Conservation (phyloP, 768 basidiomycete genomes). For the Trichaptum fuscoviolaceum region DNA sequence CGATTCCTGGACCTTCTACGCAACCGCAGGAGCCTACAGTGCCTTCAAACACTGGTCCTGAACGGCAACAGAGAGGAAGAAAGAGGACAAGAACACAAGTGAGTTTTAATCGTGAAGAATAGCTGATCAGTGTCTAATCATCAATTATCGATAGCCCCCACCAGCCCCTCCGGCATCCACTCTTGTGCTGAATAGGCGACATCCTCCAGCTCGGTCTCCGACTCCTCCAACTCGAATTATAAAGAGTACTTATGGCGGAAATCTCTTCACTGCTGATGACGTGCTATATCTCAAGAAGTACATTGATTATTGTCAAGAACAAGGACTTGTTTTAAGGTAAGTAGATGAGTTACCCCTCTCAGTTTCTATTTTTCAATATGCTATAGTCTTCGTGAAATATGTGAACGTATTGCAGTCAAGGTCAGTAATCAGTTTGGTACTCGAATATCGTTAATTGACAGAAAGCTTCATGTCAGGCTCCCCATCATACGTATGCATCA, state of each 20-base stretch:
- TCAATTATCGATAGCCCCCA: conserved; percentile 34
- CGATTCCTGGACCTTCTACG: conserved; percentile 38
- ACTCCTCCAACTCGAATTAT: conserved; percentile 79
- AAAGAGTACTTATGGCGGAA: conserved; percentile 87
- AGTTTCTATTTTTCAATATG: conserved; percentile 3
- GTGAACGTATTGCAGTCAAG: conserved; percentile 82
- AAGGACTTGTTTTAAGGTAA: conserved; percentile 76
- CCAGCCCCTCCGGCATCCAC: conserved; percentile 64
- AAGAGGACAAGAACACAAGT: conserved; percentile 64
- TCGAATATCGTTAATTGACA: conserved; percentile 6
- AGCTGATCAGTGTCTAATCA: conserved; percentile 7
- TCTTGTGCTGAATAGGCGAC: conserved; percentile 60
- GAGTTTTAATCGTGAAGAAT: conserved; percentile 13
- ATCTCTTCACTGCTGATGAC: conserved; percentile 81
- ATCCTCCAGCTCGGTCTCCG: conserved; percentile 70
- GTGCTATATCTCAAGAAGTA: conserved; percentile 80
- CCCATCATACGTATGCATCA: conserved; percentile 79
- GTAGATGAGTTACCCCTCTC: conserved; percentile 8
- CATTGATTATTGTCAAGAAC: conserved; percentile 87
- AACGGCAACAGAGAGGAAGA: conserved; percentile 56
- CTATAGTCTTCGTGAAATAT: conserved; percentile 70
- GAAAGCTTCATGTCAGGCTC: conserved; percentile 46
- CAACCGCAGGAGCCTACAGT: conserved; percentile 16
- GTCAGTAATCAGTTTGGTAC: conserved; percentile 27
- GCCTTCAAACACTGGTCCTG: conserved; percentile 19